Percentiles rank a stretch among this genome's conserved stretches.
phyloP scores from a whole-genome alignment of 129 eudicot species.

The Flaveria linearis region DNA sequence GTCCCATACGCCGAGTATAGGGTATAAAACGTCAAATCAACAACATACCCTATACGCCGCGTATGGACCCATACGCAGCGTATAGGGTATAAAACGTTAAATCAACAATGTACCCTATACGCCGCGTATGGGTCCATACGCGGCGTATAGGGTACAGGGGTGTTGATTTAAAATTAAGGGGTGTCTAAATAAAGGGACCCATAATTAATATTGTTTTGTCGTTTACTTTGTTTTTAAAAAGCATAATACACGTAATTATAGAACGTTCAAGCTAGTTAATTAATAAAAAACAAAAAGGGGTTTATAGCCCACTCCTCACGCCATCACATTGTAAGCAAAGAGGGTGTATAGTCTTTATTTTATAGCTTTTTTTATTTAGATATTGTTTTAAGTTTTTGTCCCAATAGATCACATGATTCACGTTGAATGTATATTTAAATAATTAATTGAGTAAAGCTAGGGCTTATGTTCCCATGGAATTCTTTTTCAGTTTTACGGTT shows the following conservation, averaged over 20 bases:
- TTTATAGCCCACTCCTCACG: not conserved
- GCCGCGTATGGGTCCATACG: no score
- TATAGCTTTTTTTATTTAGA: not conserved
- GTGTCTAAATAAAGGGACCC: no score
- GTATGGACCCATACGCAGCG: no score
- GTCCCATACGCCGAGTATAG: no score
- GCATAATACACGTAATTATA: not conserved
- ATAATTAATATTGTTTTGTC: not conserved
- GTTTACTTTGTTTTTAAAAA: not conserved
- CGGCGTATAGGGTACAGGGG: no score
- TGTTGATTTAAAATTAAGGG: no score
- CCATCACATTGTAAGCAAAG: not conserved
- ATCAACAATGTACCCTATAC: no score
- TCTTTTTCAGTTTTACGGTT: no score
- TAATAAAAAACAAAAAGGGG: not conserved
- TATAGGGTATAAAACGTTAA: no score
- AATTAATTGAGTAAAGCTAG: not conserved
- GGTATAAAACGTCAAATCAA: no score
- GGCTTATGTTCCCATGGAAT: not conserved
- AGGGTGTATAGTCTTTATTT: not conserved
- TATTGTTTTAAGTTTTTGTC: not conserved
- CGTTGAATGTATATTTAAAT: not conserved
- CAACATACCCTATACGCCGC: no score
- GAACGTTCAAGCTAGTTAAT: not conserved
- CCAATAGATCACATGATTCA: constrained; percentile 18